Evolutionary conservation across 345 rosid species (phyloP), one percentile per base, ranked within the genome.

Genomic region (Euphorbia lathyris): DNA sequence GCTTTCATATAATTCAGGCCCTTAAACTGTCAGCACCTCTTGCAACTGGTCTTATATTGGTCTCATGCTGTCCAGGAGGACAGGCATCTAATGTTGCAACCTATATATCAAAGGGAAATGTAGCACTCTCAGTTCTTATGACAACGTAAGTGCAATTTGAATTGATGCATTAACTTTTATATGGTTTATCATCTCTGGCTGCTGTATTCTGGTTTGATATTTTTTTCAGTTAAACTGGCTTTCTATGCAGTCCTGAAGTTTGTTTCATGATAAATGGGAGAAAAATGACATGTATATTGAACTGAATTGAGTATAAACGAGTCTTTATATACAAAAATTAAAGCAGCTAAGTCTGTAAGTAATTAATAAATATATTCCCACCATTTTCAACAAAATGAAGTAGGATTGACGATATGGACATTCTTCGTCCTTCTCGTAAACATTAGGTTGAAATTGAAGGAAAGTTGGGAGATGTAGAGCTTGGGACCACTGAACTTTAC

Each of bases 61-160:
- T 91, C 62, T 94, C 98, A 23, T 94, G 98, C 84, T 94, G 98
- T 80, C 97, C 98, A 51, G 97, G 96, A 66, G 98, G 97, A 74
- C 97, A 94, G 81, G 97, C 98, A 9, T 94, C 97, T 7, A 94
- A 94, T 69, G 97, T 94, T 74, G 97, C 98, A 26, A 94, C 97
- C 55, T 94, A 88, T 75, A 94, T 94, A 74, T 94, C 98, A 5
- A 94, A 88, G 70, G 98, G 98, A 66, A 91, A 94, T 69, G 97
- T 91, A 22, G 99, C 97, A 5, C 97, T 95, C 70, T 95, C 97
- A 26, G 99, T 95, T 62, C 97, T 95, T 45, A 95, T 95, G 99
- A 95, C 97, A 68, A 95, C 97, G 99, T 95, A 85, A 71, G 83
- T 74, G 47, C 58, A 50, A 45, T 20, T 19, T 63, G 5, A 65